Conservation (phyloP, 345 rosid genomes). For the Laguncularia racemosa region DNA sequence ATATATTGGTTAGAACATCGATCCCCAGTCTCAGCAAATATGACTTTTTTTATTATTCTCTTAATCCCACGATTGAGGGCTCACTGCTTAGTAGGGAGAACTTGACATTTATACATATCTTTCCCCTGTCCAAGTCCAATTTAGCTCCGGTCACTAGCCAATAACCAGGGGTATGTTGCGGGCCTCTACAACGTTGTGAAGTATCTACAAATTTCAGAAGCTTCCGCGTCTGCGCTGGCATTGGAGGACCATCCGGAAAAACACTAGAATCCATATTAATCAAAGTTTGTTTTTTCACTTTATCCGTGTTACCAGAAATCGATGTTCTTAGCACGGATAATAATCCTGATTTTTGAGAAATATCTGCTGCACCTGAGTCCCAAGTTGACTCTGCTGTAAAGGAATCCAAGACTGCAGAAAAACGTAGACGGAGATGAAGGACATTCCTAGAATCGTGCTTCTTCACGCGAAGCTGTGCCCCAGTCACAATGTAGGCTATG, state of each 20-base stretch:
- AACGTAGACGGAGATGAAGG: conserved; percentile 69
- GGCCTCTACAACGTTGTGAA: conserved; percentile 67
- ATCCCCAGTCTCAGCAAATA: too few relatives aligned
- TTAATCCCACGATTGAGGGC: neutral
- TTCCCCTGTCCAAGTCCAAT: conserved; percentile 66
- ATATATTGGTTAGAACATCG: too few relatives aligned
- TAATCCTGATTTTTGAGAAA: conserved; percentile 62
- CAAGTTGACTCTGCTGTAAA: conserved; percentile 44
- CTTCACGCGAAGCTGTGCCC: conserved; percentile 72
- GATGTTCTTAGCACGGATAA: conserved; percentile 67
- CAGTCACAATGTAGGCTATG: conserved; percentile 70
- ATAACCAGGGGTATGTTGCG: conserved; percentile 84
- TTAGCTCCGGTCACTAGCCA: conserved; percentile 85
- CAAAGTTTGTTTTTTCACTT: conserved; percentile 26
- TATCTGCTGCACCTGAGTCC: conserved; percentile 39
- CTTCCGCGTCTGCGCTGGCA: conserved; percentile 59
- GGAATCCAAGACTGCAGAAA: conserved; percentile 46
- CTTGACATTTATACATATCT: conserved; percentile 69
- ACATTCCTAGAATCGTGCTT: conserved; percentile 56
- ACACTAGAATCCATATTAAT: conserved; percentile 66
- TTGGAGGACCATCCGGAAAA: conserved; percentile 82
- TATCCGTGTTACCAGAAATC: conserved; percentile 24
- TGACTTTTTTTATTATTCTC: too few relatives aligned
- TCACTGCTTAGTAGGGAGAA: conserved; percentile 51
- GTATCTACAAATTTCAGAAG: conserved; percentile 64